Percentiles rank a stretch among this genome's conserved stretches.
Evolutionary conservation across 306 rosid genomes (phyloP).

Genomic region (Malus sylvestris): DNA sequence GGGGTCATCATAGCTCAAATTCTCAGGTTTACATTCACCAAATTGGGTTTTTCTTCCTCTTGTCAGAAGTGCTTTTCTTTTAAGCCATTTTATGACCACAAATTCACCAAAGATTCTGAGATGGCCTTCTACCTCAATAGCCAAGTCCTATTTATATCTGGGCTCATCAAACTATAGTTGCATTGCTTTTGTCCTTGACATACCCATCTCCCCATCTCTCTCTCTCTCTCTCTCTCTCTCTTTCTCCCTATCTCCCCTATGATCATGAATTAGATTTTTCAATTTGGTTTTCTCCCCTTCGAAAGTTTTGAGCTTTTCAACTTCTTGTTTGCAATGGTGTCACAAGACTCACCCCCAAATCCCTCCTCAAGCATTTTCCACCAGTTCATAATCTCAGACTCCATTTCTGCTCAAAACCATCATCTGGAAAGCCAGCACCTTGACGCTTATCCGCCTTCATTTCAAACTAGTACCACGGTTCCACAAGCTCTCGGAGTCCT

Average conservation of each 20-base stretch:
- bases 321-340: constrained; percentile 17
- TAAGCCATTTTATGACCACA: background rate
- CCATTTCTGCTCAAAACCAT: constrained; percentile 47
- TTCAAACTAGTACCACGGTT: constrained; percentile 20
- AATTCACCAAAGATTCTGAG: background rate
- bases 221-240: background rate
- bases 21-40: background rate
- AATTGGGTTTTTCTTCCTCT: background rate
- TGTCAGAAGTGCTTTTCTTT: background rate
- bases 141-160: background rate
- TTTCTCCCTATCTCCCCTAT: background rate
- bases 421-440: constrained; percentile 53
- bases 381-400: constrained; percentile 46
- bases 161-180: background rate
- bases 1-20: background rate
- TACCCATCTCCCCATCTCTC: background rate
- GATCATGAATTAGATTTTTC: constrained; percentile 7
- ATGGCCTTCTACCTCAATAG: too few species aligned
- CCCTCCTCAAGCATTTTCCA: constrained; percentile 27
- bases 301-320: background rate
- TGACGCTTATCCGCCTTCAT: constrained; percentile 44
- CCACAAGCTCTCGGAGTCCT: constrained; percentile 34
- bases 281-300: constrained; percentile 11
- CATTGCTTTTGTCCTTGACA: background rate
- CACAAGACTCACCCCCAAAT: constrained; percentile 34